Conservation (phyloP, 805 yeast genomes). For the Candida tibetensis region DNA sequence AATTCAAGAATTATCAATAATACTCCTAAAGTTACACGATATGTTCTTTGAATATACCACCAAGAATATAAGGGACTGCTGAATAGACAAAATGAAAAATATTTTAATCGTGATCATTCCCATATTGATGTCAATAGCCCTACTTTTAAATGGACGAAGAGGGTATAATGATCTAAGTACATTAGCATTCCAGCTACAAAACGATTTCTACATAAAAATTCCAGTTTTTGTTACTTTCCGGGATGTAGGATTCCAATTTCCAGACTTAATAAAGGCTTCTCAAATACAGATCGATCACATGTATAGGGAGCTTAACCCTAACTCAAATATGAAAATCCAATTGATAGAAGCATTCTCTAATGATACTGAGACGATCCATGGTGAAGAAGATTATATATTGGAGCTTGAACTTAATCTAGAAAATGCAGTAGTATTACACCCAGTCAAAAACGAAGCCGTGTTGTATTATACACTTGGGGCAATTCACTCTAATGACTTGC, state of each 20-base stretch:
- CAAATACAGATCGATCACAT: conserved; percentile 33
- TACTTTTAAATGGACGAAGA: neutral
- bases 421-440: conserved; percentile 45
- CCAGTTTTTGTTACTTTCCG: conserved; percentile 27
- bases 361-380: too few species aligned
- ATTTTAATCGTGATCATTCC: too few species aligned
- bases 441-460: conserved; percentile 36
- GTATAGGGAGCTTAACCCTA: conserved; percentile 7
- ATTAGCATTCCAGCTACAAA: neutral
- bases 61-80: too few species aligned
- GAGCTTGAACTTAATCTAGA: conserved; percentile 38
- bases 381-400: conserved; percentile 26
- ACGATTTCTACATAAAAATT: conserved; percentile 7
- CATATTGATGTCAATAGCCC: neutral
- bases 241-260: conserved; percentile 50
- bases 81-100: too few species aligned
- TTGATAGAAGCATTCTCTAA: too few species aligned
- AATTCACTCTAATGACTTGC: conserved; percentile 57
- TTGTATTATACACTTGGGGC: conserved; percentile 42
- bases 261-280: conserved; percentile 59
- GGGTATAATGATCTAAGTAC: neutral
- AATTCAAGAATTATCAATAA: too few species aligned
- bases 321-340: conserved; percentile 8
- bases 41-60: too few species aligned
- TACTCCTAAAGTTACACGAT: too few species aligned